Evolutionary conservation across 208 protist species (phyloP).

Genomic region (Wallacemonas sp.): DNA sequence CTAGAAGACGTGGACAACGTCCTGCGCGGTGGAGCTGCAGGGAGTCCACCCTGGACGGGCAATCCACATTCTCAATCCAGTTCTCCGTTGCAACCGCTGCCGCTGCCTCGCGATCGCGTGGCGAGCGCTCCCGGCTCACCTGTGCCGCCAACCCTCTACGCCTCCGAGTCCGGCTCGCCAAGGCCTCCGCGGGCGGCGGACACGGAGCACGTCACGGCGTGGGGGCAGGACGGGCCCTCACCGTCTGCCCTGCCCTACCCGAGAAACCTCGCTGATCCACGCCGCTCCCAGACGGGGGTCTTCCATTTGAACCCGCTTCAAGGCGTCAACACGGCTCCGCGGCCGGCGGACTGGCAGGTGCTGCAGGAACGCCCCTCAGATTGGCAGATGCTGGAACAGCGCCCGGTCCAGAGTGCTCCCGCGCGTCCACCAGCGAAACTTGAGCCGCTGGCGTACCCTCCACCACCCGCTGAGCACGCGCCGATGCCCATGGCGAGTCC

Average conservation of each 20-base stretch:
- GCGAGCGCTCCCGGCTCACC: neutral
- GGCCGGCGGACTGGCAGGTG: neutral
- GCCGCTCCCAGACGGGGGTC: slow-evolving; percentile 18
- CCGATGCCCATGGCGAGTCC: slow-evolving; percentile 8
- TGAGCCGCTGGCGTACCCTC: neutral
- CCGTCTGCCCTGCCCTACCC: neutral
- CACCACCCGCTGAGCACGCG: too few species aligned
- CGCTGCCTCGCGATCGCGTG: neutral
- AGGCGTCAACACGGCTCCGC: neutral
- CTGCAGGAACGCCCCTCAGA: too few species aligned
- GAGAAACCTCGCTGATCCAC: neutral
- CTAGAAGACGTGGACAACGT: neutral
- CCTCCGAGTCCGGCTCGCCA: neutral
- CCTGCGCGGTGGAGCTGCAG: neutral
- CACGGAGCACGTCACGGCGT: neutral
- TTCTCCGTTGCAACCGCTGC: neutral
- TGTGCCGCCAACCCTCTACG: neutral
- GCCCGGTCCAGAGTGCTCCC: slow-evolving; percentile 1
- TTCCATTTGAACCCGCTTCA: slow-evolving; percentile 36
- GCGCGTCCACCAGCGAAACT: neutral
- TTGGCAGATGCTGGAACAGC: too few species aligned
- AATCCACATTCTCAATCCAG: neutral
- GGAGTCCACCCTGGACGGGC: neutral
- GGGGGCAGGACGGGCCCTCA: neutral
- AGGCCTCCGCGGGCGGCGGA: neutral